Evolutionary conservation across 345 rosid genomes (phyloP).

Genomic region (Eucalyptus sp.): DNA sequence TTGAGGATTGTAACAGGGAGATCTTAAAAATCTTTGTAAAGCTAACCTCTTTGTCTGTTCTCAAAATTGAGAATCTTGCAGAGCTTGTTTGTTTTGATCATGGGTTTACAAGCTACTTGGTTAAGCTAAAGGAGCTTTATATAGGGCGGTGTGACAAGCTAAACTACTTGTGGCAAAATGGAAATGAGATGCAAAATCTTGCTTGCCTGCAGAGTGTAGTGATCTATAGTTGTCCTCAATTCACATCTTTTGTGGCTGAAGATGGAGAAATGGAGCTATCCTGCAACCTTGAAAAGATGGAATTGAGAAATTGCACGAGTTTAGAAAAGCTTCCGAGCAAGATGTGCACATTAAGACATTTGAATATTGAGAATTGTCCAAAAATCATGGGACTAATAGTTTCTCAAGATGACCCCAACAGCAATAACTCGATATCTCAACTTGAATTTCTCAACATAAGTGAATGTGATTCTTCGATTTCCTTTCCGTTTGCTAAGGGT

Average conservation of each 20-base stretch:
- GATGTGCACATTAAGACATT: not conserved
- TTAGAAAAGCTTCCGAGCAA: not conserved
- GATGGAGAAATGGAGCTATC: not conserved
- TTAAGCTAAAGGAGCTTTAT: not conserved
- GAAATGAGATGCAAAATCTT: not conserved
- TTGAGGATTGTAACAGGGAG: not conserved
- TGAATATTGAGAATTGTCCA: accelerated
- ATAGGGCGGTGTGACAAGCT: accelerated
- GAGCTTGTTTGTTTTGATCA: not conserved
- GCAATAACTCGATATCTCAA: not conserved
- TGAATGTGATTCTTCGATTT: too few relatives aligned
- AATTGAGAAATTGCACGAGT: not conserved
- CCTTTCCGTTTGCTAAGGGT: accelerated
- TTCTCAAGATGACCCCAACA: not conserved
- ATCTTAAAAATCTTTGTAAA: not conserved
- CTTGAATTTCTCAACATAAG: accelerated
- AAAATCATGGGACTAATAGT: accelerated
- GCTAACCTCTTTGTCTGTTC: not conserved
- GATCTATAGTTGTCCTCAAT: accelerated
- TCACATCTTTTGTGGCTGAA: not conserved
- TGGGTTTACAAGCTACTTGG: not conserved
- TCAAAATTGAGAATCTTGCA: not conserved
- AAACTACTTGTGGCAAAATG: not conserved
- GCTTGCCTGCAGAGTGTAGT: not conserved
- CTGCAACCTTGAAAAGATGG: not conserved